Conservation (phyloP, 2,329 filamentous ascomycete species). For the Exophiala alcalophila region DNA sequence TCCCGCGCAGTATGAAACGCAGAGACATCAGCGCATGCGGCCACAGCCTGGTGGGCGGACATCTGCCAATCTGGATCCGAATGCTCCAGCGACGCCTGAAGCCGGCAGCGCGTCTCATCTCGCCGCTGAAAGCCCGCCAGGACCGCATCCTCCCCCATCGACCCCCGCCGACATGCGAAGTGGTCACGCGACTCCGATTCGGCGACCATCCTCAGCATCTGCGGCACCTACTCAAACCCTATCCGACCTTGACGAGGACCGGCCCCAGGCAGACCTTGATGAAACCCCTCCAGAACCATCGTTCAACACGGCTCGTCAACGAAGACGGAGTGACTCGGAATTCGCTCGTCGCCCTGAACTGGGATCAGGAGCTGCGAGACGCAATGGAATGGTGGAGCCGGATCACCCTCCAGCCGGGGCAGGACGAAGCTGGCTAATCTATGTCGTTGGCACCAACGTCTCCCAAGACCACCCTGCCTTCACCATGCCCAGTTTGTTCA, state of each 20-base stretch:
- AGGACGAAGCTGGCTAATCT: slow-evolving; percentile 68
- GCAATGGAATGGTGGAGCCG: slow-evolving; percentile 64
- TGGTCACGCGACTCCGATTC: slow-evolving; percentile 49
- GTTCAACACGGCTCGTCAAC: slow-evolving; percentile 49
- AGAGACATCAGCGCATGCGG: slow-evolving; percentile 50
- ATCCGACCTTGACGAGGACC: slow-evolving; percentile 41
- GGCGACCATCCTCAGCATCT: slow-evolving; percentile 48
- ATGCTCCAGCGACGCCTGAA: slow-evolving; percentile 11
- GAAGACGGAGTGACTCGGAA: slow-evolving; percentile 59
- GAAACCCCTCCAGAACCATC: slow-evolving; percentile 37
- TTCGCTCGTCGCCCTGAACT: slow-evolving; percentile 55
- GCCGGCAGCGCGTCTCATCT: slow-evolving; percentile 32
- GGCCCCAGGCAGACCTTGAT: slow-evolving; percentile 32
- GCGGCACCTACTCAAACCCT: slow-evolving; percentile 39
- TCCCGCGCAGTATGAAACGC: slow-evolving; percentile 51
- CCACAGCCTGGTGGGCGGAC: slow-evolving; percentile 13
- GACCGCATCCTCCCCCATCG: slow-evolving; percentile 61
- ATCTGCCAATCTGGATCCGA: slow-evolving; percentile 15
- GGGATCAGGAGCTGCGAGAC: slow-evolving; percentile 59
- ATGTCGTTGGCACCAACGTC: slow-evolving; percentile 67
- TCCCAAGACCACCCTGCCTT: slow-evolving; percentile 69
- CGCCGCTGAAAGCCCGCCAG: slow-evolving; percentile 55
- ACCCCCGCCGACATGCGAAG: slow-evolving; percentile 61
- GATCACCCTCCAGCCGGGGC: slow-evolving; percentile 48
- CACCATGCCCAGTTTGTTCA: slow-evolving; percentile 67